A percentile compares a stretch with the other conserved stretches of the same genome.
These are phyloP conservation scores for Amylocarpus encephaloides DNA, from an alignment of 2,329 filamentous ascomycete genomes.

Conservation along the genomic window DNA sequence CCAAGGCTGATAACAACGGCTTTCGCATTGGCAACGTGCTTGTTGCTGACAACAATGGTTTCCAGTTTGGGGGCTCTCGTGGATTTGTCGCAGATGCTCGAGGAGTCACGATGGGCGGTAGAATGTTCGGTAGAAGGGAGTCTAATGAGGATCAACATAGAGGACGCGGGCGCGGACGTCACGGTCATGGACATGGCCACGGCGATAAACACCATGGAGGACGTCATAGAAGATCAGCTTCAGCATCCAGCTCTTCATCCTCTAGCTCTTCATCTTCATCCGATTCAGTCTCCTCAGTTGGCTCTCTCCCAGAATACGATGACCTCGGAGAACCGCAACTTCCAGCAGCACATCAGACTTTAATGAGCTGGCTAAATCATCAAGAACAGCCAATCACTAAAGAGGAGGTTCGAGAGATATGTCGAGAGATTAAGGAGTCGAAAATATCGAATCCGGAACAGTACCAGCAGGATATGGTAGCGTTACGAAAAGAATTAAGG, in stretches of 20 bases:
- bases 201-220: slow-evolving; percentile 2
- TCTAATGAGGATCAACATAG: slow-evolving; percentile 2
- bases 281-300: slow-evolving; percentile 37
- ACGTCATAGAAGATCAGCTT: slow-evolving; percentile 11
- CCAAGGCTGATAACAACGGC: slow-evolving; percentile 13
- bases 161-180: slow-evolving; percentile 2
- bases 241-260: slow-evolving; percentile 25
- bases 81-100: slow-evolving; percentile 20
- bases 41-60: slow-evolving; percentile 37
- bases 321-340: slow-evolving; percentile 44
- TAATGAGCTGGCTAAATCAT: slow-evolving; percentile 44
- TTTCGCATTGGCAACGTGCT: slow-evolving; percentile 18
- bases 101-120: slow-evolving; percentile 19
- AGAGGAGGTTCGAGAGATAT: slow-evolving; percentile 38
- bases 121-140: slow-evolving; percentile 14
- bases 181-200: slow-evolving; percentile 1
- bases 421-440: slow-evolving; percentile 39
- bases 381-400: slow-evolving; percentile 45
- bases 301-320: slow-evolving; percentile 49
- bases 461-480: slow-evolving; percentile 30
- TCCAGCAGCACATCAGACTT: slow-evolving; percentile 38
- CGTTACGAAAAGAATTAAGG: slow-evolving; percentile 41
- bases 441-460: slow-evolving; percentile 20
- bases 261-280: slow-evolving; percentile 33
- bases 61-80: slow-evolving; percentile 28